Evolutionary conservation across 306 rosid species (phyloP), one percentile per base, ranked within the genome.

Genomic region (Rosa chinensis): DNA sequence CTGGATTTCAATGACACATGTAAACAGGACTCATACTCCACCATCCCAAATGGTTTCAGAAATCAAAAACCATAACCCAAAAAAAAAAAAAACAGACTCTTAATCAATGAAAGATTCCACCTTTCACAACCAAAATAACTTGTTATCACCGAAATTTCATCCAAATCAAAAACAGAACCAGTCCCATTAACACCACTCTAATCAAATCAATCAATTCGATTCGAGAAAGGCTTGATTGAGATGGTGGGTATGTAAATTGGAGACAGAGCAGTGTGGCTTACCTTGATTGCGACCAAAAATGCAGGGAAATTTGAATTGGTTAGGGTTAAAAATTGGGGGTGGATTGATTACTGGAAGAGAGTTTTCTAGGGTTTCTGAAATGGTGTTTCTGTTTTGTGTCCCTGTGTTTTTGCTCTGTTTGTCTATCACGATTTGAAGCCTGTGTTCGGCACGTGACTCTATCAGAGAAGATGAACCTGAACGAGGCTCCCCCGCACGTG

Each of bases 401-500:
- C 12, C 5, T 45, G 59, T 42, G 45, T 35, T 17, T 13, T 13
- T n/a, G 13, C 18, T 35, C 52, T 63, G 28, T 67, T 48, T 53
- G 55, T 42, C 37, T 45, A n/a, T 76, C 62, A 43, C 52, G 77
- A 79, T 49, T 78, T 83, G 74, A 74, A 47, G 56, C 49, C 76
- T 32, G 79, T 53, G 79, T 66, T n/a, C 39, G 87, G 82, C 92
- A 89, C 89, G 90, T 87, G 92, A 89, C 80, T 81, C 76, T 74
- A 76, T 84, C 83, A 62, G 74, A 64, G 81, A 76, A 44, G 73
- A 64, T 14, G 70, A 64, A 64, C 69, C 69, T 64, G n/a, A 63
- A 37, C 0, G 73, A 21, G 67, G 73, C 52, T n/a, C 42, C 35
- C 42, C 66, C 67, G 75, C 92, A 89, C 88, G 92, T 87, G 90